Evolutionary conservation across 345 rosid species (phyloP).

Genomic region (Eutrema yunnanense): DNA sequence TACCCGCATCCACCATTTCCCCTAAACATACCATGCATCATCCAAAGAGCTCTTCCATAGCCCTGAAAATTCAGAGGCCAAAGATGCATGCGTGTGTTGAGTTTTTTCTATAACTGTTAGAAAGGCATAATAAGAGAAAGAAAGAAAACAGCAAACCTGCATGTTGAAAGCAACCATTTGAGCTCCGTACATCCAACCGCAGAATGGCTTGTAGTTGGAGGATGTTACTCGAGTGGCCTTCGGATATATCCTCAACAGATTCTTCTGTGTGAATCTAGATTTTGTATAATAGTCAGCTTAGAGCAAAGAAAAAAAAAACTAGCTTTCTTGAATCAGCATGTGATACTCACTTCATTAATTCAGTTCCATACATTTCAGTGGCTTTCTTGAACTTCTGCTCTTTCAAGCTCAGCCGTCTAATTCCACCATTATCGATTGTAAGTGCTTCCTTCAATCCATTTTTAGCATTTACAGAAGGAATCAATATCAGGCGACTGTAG

Average conservation of each 20-base stretch:
- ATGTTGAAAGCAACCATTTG: conserved; percentile 90
- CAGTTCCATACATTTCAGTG: conserved; percentile 40
- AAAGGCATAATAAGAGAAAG: not conserved
- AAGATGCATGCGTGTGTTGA: not conserved
- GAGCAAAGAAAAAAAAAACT: not conserved
- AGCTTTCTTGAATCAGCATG: not conserved
- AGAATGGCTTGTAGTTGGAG: conserved; percentile 64
- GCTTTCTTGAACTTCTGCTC: conserved; percentile 63
- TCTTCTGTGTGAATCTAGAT: conserved; percentile 64
- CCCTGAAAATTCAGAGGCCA: conserved; percentile 33
- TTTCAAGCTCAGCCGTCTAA: conserved; percentile 58
- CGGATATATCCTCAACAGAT: conserved; percentile 67
- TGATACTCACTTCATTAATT: conserved; percentile 48
- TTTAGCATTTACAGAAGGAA: conserved; percentile 58
- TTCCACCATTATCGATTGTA: conserved; percentile 41
- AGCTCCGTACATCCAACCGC: conserved; percentile 81
- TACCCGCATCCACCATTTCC: conserved; percentile 71
- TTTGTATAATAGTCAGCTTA: not conserved
- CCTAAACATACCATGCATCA: conserved; percentile 80
- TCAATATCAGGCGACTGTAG: conserved; percentile 48
- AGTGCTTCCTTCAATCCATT: conserved; percentile 43
- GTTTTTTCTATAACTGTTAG: not conserved
- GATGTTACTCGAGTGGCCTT: conserved; percentile 59
- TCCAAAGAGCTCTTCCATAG: conserved; percentile 64
- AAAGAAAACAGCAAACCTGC: conserved; percentile 45